Base-by-base conservation (phyloP, 169 alveolate genomes). In the Cryptosporidium viatorum region DNA sequence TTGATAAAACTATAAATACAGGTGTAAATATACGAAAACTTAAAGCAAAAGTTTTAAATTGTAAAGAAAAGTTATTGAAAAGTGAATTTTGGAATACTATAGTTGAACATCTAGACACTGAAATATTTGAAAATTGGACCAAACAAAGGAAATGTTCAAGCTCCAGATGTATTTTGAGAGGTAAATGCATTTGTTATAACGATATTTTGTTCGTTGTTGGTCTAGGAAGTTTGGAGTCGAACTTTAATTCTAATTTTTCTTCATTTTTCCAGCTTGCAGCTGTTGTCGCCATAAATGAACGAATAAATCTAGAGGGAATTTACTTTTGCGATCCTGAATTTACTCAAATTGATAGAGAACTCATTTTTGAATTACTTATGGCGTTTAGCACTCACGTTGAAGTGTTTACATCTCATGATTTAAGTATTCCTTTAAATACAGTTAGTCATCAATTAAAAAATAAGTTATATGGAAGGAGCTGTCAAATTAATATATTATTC, bases 261-360 rank as follows among this genome's bases (percentile, higher is more conserved):
- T 41, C 89, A 80, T 41, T 80, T 33, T 80, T 43, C 41, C 89
- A 80, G 37, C 39, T 80, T 4, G 73, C 89, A 80, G 74, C 75
- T 10, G 45, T 58, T 21, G 8, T 41, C 8, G 89, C 80, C 21
- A 26, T 80, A 16, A 59, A 62, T 21, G 75, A 80, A 5, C 68
- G 62, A 21, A 23, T 80, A 18, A 37, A 62, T 6, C n/a, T 80
- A 29, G 89, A 80, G 21, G 59, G 89, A n/a, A 80, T 80, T 16
- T 80, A 80, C 70, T 43, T 80, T 80, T 80, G 89, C 41, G 89
- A 80, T 29, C 89, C 89, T 12, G 89, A 29, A 43, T 80, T 80
- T 26, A 80, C 89, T 8, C 59, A 45, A 58, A 6, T 65, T 39
- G 89, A 80, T 80, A 62, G 67, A 31, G 71, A 80, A 4, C 37